A percentile compares a stretch with the other conserved stretches of the same genome.
Conservation (phyloP, 2,329 filamentous ascomycete genomes). For the Curvularia sp. region DNA sequence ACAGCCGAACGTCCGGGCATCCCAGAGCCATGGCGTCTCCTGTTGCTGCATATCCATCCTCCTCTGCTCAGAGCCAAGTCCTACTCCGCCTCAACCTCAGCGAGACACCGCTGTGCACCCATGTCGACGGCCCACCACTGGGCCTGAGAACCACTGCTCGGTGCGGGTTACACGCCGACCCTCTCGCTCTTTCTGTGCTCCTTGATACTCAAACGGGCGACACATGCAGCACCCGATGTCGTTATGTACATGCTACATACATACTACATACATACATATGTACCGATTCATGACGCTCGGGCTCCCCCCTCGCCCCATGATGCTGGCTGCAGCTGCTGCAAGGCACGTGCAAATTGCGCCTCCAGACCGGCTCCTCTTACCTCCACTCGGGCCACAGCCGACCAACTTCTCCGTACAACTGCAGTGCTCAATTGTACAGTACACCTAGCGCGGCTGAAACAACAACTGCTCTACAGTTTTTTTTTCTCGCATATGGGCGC, state of each 20-base stretch:
- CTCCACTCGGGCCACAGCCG: constrained; percentile 11
- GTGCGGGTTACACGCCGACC: constrained; percentile 36
- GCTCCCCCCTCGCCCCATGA: constrained; percentile 20
- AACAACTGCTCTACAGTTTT: constrained; percentile 9
- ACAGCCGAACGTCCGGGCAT: constrained; percentile 20
- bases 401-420: neutral
- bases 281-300: constrained; percentile 30
- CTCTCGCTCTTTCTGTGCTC: constrained; percentile 26
- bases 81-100: constrained; percentile 9
- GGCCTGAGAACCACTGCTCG: constrained; percentile 34
- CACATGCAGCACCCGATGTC: constrained; percentile 41
- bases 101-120: constrained; percentile 29
- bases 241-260: constrained; percentile 29
- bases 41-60: constrained; percentile 9
- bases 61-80: constrained; percentile 4
- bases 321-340: constrained; percentile 20
- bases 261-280: too few species aligned
- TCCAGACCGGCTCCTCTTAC: constrained; percentile 15
- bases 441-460: constrained; percentile 32
- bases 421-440: neutral
- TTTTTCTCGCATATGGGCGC: constrained; percentile 23
- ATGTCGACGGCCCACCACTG: constrained; percentile 26
- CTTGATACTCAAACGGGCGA: constrained; percentile 39
- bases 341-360: constrained; percentile 35
- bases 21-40: constrained; percentile 16